These are phyloP conservation scores for Starmerella sirachaensis DNA, from an alignment of 805 yeast genomes.

Conservation along the genomic window DNA sequence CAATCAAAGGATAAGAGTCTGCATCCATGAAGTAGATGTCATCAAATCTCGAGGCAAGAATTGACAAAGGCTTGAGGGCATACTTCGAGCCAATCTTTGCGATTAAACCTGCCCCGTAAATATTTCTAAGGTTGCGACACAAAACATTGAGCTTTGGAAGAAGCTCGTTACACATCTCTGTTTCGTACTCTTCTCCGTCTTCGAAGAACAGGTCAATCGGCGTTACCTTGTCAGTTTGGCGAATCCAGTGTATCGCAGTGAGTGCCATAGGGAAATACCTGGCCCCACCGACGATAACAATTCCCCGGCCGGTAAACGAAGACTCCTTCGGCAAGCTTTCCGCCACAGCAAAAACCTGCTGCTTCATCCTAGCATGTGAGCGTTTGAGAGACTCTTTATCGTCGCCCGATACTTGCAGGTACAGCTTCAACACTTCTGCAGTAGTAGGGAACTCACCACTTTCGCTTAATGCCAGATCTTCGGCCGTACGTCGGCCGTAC, in stretches of 20 bases:
- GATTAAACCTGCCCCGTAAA: conserved; percentile 46
- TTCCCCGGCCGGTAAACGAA: too few species aligned
- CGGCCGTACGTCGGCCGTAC: conserved; percentile 35
- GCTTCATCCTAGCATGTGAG: conserved; percentile 12
- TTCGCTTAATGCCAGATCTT: conserved; percentile 24
- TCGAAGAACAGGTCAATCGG: conserved; percentile 81
- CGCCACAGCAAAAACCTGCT: too few species aligned
- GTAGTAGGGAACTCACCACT: conserved; percentile 18
- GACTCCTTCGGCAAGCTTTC: conserved; percentile 10
- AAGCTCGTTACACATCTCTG: conserved; percentile 50
- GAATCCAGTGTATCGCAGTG: conserved; percentile 47
- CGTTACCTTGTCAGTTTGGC: conserved; percentile 49
- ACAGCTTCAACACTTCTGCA: conserved; percentile 10
- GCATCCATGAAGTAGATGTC: conserved; percentile 60
- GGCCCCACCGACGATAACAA: conserved; percentile 70
- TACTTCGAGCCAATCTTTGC: conserved; percentile 41
- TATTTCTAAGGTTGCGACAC: conserved; percentile 52
- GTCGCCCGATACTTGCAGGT: conserved; percentile 16
- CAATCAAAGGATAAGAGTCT: conserved; percentile 56
- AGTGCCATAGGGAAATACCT: conserved; percentile 58
- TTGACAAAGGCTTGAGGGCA: conserved; percentile 56
- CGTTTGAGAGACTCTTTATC: conserved; percentile 10
- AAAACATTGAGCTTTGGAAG: conserved; percentile 52
- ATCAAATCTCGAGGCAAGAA: conserved; percentile 59
- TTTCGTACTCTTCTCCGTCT: conserved; percentile 52